phyloP scores from a whole-genome alignment of 495 filamentous ascomycete genomes.

The Xylaria bambusicola region DNA sequence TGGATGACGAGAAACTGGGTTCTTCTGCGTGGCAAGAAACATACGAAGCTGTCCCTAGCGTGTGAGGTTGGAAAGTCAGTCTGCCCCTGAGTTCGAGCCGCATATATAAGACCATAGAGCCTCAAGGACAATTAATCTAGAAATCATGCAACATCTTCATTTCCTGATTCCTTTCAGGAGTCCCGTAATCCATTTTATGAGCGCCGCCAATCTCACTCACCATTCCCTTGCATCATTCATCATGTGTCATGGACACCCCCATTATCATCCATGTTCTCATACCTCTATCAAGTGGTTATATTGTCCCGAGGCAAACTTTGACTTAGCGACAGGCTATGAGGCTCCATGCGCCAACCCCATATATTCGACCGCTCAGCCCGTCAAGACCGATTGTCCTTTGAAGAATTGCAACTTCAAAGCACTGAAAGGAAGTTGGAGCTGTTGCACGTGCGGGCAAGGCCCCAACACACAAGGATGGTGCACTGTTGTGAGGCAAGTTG shows the following conservation, averaged over 20 bases:
- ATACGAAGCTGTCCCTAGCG: not conserved
- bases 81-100: no score
- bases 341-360: constrained; percentile 42
- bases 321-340: constrained; percentile 44
- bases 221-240: not conserved
- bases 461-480: constrained; percentile 47
- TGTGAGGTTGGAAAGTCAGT: not conserved
- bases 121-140: not conserved
- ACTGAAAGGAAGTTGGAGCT: constrained; percentile 43
- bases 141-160: not conserved
- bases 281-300: constrained; percentile 48
- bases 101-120: constrained; percentile 11
- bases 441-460: constrained; percentile 43
- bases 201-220: not conserved
- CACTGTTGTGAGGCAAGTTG: constrained; percentile 26
- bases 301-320: constrained; percentile 43
- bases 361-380: constrained; percentile 40
- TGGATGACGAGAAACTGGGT: constrained; percentile 2
- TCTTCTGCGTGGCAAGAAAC: not conserved
- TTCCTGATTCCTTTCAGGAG: not conserved
- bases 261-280: constrained; percentile 44
- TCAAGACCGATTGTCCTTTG: constrained; percentile 40
- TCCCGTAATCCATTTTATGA: not conserved
- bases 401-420: constrained; percentile 44
- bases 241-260: constrained; percentile 50